These are phyloP conservation scores for Arachis hypogaea DNA, from an alignment of 306 rosid species.

Conservation along the genomic window DNA sequence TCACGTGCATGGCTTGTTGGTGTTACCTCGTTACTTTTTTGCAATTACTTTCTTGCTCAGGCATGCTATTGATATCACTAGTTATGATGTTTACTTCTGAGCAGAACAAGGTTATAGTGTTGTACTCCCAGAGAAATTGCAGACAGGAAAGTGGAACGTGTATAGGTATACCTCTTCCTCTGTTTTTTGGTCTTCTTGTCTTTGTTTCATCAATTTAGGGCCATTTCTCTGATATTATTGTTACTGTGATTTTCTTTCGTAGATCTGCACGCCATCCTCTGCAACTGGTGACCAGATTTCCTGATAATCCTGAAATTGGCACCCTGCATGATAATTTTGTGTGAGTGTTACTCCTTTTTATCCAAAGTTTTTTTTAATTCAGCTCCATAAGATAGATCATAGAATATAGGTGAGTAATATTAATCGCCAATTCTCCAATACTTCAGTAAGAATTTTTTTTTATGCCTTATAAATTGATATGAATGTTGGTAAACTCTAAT, in stretches of 20 bases:
- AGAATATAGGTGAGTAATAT: slow-evolving; percentile 10
- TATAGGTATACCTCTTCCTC: slow-evolving; percentile 62
- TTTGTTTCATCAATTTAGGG: slow-evolving; percentile 5
- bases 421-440: slow-evolving; percentile 15
- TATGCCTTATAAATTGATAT: slow-evolving; percentile 36
- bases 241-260: slow-evolving; percentile 25
- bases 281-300: slow-evolving; percentile 79
- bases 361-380: slow-evolving; percentile 16
- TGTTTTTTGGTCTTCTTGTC: slow-evolving; percentile 30
- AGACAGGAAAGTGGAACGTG: slow-evolving; percentile 95
- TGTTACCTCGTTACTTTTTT: slow-evolving; percentile 19
- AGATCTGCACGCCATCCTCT: slow-evolving; percentile 83
- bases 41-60: slow-evolving; percentile 22
- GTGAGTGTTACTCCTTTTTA: slow-evolving; percentile 61
- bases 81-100: slow-evolving; percentile 46
- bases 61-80: slow-evolving; percentile 30
- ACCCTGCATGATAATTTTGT: slow-evolving; percentile 91
- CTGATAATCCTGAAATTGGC: slow-evolving; percentile 79
- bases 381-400: slow-evolving; percentile 12
- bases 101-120: slow-evolving; percentile 92
- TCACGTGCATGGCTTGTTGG: slow-evolving; percentile 14
- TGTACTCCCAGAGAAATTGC: slow-evolving; percentile 94
- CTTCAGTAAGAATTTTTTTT: slow-evolving; percentile 22
- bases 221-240: slow-evolving; percentile 6
- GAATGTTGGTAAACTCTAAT: slow-evolving; percentile 41